phyloP scores from a whole-genome alignment of 192 early-diverging fungal genomes.

The Mortierella hygrophila region DNA sequence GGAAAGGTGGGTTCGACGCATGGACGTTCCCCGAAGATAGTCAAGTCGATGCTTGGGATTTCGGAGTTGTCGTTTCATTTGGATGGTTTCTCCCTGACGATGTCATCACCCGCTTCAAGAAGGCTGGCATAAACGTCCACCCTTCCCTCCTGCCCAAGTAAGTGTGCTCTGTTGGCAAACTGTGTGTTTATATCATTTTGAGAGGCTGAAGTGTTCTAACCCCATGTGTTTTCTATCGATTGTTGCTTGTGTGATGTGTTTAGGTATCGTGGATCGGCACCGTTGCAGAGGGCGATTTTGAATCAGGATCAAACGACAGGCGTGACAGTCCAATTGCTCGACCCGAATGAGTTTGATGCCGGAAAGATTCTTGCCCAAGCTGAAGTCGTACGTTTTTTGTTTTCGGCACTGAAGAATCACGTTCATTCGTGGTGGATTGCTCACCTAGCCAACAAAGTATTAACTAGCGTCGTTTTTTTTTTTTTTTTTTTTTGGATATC shows the following conservation, averaged over 20 bases:
- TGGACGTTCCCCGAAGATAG: constrained; percentile 40
- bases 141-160: constrained; percentile 93
- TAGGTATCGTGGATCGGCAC: constrained; percentile 89
- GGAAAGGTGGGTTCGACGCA: constrained; percentile 38
- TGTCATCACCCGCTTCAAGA: constrained; percentile 76
- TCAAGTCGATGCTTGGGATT: constrained; percentile 61
- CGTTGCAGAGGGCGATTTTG: constrained; percentile 88
- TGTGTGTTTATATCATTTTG: no score
- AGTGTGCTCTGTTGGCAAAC: neutral
- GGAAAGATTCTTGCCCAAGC: constrained; percentile 85
- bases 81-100: constrained; percentile 86
- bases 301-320: constrained; percentile 81
- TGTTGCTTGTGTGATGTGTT: neutral
- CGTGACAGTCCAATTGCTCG: constrained; percentile 89
- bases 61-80: constrained; percentile 95
- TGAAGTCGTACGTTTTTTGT: constrained; percentile 58
- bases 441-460: neutral
- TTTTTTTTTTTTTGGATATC: no score
- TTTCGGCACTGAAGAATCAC: neutral
- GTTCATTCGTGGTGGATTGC: neutral
- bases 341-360: constrained; percentile 84
- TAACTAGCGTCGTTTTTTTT: neutral
- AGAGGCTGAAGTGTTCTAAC: constrained; percentile 1
- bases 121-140: constrained; percentile 89
- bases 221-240: neutral